phyloP scores from a whole-genome alignment of 495 filamentous ascomycete genomes.

The Elaphomyces granulatus region DNA sequence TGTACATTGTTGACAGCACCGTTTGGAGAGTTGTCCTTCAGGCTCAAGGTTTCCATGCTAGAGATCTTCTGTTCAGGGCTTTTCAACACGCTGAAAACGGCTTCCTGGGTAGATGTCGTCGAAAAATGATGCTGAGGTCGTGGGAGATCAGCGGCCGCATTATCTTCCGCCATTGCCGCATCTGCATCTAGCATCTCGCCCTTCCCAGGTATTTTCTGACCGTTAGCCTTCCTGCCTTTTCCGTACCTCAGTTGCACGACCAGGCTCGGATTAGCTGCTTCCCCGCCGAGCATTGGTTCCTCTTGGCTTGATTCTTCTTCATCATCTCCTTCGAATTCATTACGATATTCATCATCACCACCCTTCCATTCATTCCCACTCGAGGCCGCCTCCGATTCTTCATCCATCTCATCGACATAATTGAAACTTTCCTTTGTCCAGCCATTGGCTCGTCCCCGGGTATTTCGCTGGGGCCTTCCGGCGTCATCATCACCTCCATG shows the following conservation, averaged over 20 bases:
- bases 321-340: slow-evolving; percentile 48
- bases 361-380: slow-evolving; percentile 50
- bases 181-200: too few species aligned
- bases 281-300: slow-evolving; percentile 37
- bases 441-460: slow-evolving; percentile 24
- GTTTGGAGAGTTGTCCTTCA: too few species aligned
- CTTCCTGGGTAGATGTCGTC: too few species aligned
- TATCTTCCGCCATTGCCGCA: too few species aligned
- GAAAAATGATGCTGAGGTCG: too few species aligned
- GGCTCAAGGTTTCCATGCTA: too few species aligned
- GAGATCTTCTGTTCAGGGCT: too few species aligned
- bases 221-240: slow-evolving; percentile 14
- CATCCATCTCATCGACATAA: slow-evolving; percentile 45
- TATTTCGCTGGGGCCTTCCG: slow-evolving; percentile 18
- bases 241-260: slow-evolving; percentile 50
- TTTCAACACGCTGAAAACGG: too few species aligned
- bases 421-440: slow-evolving; percentile 30
- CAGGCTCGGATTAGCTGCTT: slow-evolving; percentile 41
- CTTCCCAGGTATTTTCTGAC: neutral
- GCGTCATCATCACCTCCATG: slow-evolving; percentile 17
- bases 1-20: too few species aligned
- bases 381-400: slow-evolving; percentile 43
- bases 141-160: too few species aligned
- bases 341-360: slow-evolving; percentile 60
- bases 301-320: slow-evolving; percentile 47